Evolutionary conservation across 2,329 filamentous ascomycete species (phyloP).

Genomic region (Hirsutella thompsonii): DNA sequence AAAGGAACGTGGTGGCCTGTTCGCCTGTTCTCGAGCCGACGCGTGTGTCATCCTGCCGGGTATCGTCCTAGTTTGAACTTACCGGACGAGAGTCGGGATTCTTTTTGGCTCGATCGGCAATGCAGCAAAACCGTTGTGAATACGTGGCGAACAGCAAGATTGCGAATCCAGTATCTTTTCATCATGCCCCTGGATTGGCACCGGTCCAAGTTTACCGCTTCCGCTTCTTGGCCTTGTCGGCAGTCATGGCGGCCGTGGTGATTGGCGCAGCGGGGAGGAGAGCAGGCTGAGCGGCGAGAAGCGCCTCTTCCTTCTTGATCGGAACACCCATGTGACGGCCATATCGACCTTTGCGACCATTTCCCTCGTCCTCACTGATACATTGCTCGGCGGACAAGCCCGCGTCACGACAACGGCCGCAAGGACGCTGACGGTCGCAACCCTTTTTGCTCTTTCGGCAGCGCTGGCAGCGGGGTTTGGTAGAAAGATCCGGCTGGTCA

Average conservation of each 20-base stretch:
- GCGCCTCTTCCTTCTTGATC: constrained; percentile 42
- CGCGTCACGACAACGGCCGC: constrained; percentile 89
- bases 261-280: constrained; percentile 33
- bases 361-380: constrained; percentile 94
- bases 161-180: too few relatives aligned
- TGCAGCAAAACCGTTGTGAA: too few relatives aligned
- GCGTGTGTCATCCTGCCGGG: constrained; percentile 23
- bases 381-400: constrained; percentile 88
- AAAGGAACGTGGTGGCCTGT: constrained; percentile 25
- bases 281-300: constrained; percentile 21
- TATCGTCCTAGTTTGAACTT: constrained; percentile 12
- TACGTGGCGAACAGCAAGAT: too few relatives aligned
- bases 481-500: constrained; percentile 83
- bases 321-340: constrained; percentile 59
- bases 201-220: constrained; percentile 32
- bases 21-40: constrained; percentile 19
- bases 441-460: constrained; percentile 99
- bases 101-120: too few relatives aligned
- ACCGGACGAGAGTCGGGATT: too few relatives aligned
- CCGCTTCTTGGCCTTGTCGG: constrained; percentile 48
- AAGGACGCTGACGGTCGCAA: constrained; percentile 91
- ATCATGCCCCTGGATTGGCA: not conserved
- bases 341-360: constrained; percentile 91
- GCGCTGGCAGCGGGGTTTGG: constrained; percentile 91
- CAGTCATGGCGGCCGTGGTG: constrained; percentile 18